phyloP scores from a whole-genome alignment of 106 monocot species.

The Iris macrosiphon region DNA sequence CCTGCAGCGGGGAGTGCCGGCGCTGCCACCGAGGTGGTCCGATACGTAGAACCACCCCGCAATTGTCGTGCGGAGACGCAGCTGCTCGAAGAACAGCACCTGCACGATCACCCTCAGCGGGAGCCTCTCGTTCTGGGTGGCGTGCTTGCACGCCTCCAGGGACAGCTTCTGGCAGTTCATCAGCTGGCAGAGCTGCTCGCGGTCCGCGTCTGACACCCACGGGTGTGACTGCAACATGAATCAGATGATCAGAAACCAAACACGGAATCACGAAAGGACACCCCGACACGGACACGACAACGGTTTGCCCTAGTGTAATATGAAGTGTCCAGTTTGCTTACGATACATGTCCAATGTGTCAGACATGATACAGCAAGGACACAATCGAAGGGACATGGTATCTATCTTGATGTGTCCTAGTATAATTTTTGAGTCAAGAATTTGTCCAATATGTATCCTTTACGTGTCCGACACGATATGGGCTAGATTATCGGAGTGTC shows the following conservation, averaged over 20 bases:
- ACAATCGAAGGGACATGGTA: too few relatives aligned
- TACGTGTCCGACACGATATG: too few relatives aligned
- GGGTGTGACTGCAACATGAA: conserved; percentile 32
- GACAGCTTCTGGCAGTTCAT: conserved; percentile 68
- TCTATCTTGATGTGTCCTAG: too few relatives aligned
- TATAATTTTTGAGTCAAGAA: too few relatives aligned
- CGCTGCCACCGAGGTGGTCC: conserved; percentile 14
- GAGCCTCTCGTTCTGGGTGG: conserved; percentile 53
- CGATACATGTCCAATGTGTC: too few relatives aligned
- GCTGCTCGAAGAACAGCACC: conserved; percentile 67
- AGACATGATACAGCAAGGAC: too few relatives aligned
- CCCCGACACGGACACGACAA: too few relatives aligned
- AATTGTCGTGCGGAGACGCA: conserved; percentile 37
- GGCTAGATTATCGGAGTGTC: too few relatives aligned
- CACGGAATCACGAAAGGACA: too few relatives aligned
- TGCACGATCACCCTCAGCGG: conserved; percentile 50
- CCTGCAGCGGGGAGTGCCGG: not conserved
- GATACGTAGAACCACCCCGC: conserved; percentile 47
- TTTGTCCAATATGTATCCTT: too few relatives aligned
- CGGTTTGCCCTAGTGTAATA: too few relatives aligned
- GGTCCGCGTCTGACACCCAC: conserved; percentile 40
- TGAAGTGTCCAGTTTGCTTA: too few relatives aligned
- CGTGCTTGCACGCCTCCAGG: conserved; percentile 52
- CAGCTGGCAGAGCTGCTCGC: conserved; percentile 45
- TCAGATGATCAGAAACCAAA: not conserved